phyloP scores from a whole-genome alignment of 2,329 filamentous ascomycete genomes.

The Dactylonectria estremocensis region DNA sequence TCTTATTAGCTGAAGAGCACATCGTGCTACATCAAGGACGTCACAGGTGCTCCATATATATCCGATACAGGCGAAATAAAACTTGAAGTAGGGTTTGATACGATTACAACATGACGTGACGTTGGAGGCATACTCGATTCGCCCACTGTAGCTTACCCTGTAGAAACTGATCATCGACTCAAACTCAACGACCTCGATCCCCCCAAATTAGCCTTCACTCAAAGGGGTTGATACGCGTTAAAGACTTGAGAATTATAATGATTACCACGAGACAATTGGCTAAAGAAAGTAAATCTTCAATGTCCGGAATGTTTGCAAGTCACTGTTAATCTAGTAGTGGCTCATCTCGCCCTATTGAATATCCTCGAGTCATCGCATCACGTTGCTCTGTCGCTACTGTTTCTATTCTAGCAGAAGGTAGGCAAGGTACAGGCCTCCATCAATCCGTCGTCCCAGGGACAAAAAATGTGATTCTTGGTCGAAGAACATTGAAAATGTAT shows the following conservation, averaged over 20 bases:
- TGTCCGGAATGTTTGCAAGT: too few relatives aligned
- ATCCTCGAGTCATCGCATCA: background rate
- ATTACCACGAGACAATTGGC: too few relatives aligned
- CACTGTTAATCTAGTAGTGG: background rate
- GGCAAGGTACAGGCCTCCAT: background rate
- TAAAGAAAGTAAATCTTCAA: too few relatives aligned
- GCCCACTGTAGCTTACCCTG: background rate
- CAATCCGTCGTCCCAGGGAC: background rate
- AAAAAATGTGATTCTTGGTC: background rate
- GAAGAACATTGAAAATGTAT: background rate
- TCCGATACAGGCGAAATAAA: background rate
- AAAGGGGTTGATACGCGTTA: background rate
- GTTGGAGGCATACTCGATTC: background rate
- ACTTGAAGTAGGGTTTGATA: background rate
- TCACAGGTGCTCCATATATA: background rate
- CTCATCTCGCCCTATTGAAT: too few relatives aligned
- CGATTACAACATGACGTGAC: background rate
- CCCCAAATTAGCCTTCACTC: background rate
- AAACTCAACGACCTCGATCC: background rate
- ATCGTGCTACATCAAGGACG: background rate
- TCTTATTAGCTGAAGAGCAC: background rate
- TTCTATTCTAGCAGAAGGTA: background rate
- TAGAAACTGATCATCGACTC: background rate
- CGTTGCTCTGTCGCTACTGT: background rate
- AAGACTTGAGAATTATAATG: too few relatives aligned